Percentiles rank a stretch among this genome's conserved stretches.
phyloP scores from a whole-genome alignment of 1,139 yeast genomes.

The Debaryomycetaceae sp. region DNA sequence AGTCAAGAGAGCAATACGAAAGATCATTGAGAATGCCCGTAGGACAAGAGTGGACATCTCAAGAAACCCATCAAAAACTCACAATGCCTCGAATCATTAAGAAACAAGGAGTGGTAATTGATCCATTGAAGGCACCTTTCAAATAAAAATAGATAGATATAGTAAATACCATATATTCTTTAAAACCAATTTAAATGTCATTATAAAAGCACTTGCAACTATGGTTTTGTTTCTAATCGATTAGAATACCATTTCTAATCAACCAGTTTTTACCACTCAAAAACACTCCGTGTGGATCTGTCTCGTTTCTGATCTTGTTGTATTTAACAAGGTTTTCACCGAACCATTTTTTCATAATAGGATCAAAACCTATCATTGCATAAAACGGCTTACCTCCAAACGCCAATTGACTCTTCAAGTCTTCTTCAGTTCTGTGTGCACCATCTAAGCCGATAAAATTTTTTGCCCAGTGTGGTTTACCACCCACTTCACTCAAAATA shows the following conservation, averaged over 20 bases:
- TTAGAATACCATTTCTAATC: slow-evolving; percentile 68
- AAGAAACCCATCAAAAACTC: slow-evolving; percentile 79
- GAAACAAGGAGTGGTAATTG: slow-evolving; percentile 86
- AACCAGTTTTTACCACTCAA: slow-evolving; percentile 79
- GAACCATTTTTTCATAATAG: slow-evolving; percentile 72
- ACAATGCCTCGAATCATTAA: slow-evolving; percentile 87
- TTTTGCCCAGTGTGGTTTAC: slow-evolving; percentile 99
- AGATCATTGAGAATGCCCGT: slow-evolving; percentile 92
- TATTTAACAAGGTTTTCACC: slow-evolving; percentile 65
- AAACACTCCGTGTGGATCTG: slow-evolving; percentile 83
- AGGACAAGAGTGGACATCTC: slow-evolving; percentile 95
- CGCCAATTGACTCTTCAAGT: slow-evolving; percentile 34
- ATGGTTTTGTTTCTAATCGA: slow-evolving; percentile 12
- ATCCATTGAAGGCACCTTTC: slow-evolving; percentile 79
- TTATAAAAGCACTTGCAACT: background rate
- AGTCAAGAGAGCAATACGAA: slow-evolving; percentile 91
- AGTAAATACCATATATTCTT: background rate
- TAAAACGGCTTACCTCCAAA: slow-evolving; percentile 55
- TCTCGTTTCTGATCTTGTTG: slow-evolving; percentile 57
- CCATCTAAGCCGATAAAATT: slow-evolving; percentile 74
- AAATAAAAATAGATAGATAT: slow-evolving; percentile 23
- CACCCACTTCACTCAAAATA: slow-evolving; percentile 72
- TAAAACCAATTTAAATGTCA: background rate
- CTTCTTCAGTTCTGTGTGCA: slow-evolving; percentile 33
- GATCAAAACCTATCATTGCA: slow-evolving; percentile 77